A percentile compares a stretch with the other conserved stretches of the same genome.
phyloP scores from a whole-genome alignment of 495 filamentous ascomycete genomes.

The Lepraria neglecta region DNA sequence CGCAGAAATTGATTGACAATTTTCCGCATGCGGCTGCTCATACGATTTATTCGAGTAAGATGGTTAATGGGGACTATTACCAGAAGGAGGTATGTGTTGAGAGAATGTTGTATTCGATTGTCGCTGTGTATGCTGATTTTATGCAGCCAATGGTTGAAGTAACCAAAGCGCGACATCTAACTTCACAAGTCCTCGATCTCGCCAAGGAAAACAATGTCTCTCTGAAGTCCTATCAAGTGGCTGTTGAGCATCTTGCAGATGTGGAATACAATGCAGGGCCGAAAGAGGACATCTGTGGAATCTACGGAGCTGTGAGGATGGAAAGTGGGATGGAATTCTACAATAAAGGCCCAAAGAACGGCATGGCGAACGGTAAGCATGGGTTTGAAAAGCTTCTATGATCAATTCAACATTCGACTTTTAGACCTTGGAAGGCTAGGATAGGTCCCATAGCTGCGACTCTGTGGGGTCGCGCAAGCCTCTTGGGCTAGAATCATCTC shows the following conservation, averaged over 20 bases:
- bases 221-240: constrained; percentile 3
- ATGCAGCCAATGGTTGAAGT: constrained; percentile 7
- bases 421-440: too few relatives aligned
- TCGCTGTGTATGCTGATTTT: not conserved
- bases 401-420: not conserved
- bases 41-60: constrained; percentile 9
- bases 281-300: constrained; percentile 9
- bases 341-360: not conserved
- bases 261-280: not conserved
- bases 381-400: not conserved
- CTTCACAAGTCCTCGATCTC: constrained; percentile 7
- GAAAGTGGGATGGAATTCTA: constrained; percentile 8
- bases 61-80: constrained; percentile 2
- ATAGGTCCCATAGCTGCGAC: too few relatives aligned
- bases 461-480: too few relatives aligned
- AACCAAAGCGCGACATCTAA: not conserved
- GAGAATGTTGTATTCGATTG: not conserved
- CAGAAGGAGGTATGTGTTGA: not conserved
- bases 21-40: constrained; percentile 4
- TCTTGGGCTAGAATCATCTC: too few relatives aligned
- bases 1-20: constrained; percentile 44
- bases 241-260: not conserved
- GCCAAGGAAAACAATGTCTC: constrained; percentile 2
- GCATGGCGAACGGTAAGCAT: not conserved
- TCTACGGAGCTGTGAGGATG: constrained; percentile 10